These are phyloP conservation scores for Penicillium herquei DNA, from an alignment of 495 filamentous ascomycete species.

Conservation along the genomic window DNA sequence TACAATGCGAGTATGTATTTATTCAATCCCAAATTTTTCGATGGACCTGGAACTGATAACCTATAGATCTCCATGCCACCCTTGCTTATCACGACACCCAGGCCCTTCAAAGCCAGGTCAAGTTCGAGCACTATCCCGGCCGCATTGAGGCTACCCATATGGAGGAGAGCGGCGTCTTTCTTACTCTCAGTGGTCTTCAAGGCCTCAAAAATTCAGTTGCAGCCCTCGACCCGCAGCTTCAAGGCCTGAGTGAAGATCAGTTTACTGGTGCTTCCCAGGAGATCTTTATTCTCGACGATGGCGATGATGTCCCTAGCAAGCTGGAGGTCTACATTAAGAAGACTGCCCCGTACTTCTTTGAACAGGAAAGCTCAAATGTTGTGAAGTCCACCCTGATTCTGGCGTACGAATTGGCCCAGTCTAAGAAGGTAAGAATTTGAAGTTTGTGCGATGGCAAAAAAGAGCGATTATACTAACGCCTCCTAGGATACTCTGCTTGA, in stretches of 20 bases:
- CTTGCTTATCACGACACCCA: slow-evolving; percentile 66
- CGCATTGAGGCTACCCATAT: slow-evolving; percentile 70
- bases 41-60: slow-evolving; percentile 12
- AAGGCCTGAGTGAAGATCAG: slow-evolving; percentile 47
- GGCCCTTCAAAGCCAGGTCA: slow-evolving; percentile 53
- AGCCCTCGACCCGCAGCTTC: slow-evolving; percentile 52
- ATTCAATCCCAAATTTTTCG: not conserved
- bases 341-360: slow-evolving; percentile 58
- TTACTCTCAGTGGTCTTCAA: slow-evolving; percentile 51
- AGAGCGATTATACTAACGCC: not conserved
- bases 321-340: slow-evolving; percentile 71
- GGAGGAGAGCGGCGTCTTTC: slow-evolving; percentile 52
- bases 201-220: slow-evolving; percentile 45
- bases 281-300: slow-evolving; percentile 62
- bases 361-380: slow-evolving; percentile 64
- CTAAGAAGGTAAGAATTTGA: slow-evolving; percentile 46
- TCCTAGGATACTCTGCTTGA: slow-evolving; percentile 58
- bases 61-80: slow-evolving; percentile 59
- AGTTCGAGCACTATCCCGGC: slow-evolving; percentile 56
- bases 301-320: slow-evolving; percentile 64
- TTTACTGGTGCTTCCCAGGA: slow-evolving; percentile 42
- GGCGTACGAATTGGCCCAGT: slow-evolving; percentile 52
- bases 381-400: slow-evolving; percentile 64
- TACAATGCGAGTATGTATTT: slow-evolving; percentile 58
- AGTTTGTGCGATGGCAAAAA: not conserved